Conservation (phyloP, 139 green algal species). For the Chloropicon primus region DNA sequence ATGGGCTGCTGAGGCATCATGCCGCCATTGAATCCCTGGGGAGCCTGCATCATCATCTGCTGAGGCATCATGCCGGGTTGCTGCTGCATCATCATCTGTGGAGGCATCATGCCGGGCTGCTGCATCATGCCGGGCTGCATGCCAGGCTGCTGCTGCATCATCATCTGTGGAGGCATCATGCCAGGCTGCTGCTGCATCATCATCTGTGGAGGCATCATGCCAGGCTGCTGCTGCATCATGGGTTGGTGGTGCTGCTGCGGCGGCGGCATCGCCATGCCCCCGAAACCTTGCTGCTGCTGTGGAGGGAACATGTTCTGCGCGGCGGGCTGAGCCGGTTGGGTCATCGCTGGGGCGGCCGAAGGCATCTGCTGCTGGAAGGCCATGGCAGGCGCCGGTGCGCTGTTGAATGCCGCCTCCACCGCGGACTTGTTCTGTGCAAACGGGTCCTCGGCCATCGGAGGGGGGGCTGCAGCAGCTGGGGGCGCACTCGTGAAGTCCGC, state of each 20-base stretch:
- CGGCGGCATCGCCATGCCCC: neutral
- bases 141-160: neutral
- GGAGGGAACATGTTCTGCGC: no score
- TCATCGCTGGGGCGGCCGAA: no score
- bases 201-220: neutral
- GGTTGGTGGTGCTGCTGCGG: neutral
- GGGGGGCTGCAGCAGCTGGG: neutral
- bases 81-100: neutral
- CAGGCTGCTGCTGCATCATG: neutral
- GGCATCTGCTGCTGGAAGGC: no score
- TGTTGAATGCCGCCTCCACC: neutral
- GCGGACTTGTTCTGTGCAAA: neutral
- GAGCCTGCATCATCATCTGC: neutral
- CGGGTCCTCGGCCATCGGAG: neutral
- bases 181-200: neutral
- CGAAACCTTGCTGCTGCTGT: neutral
- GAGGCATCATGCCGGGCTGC: neutral
- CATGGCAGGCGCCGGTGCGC: no score
- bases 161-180: neutral
- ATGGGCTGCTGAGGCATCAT: neutral
- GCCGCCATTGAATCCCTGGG: neutral
- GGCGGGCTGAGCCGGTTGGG: no score
- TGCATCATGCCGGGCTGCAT: neutral
- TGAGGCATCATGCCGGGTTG: neutral
- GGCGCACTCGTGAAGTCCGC: neutral